These are phyloP conservation scores for Magnusiomyces tetraspermus DNA, from an alignment of 1,139 yeast species.

Conservation along the genomic window DNA sequence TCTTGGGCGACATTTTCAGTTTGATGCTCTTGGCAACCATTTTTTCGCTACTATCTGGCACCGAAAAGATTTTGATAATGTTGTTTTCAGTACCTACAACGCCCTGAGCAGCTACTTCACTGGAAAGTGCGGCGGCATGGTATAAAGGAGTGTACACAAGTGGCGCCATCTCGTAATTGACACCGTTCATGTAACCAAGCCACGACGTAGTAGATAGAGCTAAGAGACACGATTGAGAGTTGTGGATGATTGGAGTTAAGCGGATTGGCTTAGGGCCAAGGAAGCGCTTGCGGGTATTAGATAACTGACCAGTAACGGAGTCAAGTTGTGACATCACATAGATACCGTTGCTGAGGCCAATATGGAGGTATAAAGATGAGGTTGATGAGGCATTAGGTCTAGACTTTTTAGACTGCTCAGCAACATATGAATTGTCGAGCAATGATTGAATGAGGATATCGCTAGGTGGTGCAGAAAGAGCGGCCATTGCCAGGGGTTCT, in stretches of 20 bases:
- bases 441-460: conserved; percentile 41
- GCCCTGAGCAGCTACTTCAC: conserved; percentile 54
- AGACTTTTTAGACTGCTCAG: background rate
- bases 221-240: conserved; percentile 27
- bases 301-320: conserved; percentile 49
- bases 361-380: conserved; percentile 42
- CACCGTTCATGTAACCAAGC: conserved; percentile 31
- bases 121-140: conserved; percentile 44
- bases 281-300: conserved; percentile 63
- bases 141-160: conserved; percentile 29
- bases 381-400: background rate
- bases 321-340: conserved; percentile 59
- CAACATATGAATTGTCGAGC: conserved; percentile 21
- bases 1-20: conserved; percentile 47
- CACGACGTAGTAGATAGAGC: conserved; percentile 38
- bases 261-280: conserved; percentile 58
- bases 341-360: conserved; percentile 77
- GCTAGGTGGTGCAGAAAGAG: conserved; percentile 50
- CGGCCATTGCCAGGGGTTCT: conserved; percentile 57
- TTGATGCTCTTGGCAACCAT: conserved; percentile 38
- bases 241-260: conserved; percentile 34
- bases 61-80: conserved; percentile 42
- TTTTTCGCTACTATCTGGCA: conserved; percentile 46
- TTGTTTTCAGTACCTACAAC: conserved; percentile 52
- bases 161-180: conserved; percentile 28